phyloP scores from a whole-genome alignment of 257 asterid species.

The Eucommia ulmoides region DNA sequence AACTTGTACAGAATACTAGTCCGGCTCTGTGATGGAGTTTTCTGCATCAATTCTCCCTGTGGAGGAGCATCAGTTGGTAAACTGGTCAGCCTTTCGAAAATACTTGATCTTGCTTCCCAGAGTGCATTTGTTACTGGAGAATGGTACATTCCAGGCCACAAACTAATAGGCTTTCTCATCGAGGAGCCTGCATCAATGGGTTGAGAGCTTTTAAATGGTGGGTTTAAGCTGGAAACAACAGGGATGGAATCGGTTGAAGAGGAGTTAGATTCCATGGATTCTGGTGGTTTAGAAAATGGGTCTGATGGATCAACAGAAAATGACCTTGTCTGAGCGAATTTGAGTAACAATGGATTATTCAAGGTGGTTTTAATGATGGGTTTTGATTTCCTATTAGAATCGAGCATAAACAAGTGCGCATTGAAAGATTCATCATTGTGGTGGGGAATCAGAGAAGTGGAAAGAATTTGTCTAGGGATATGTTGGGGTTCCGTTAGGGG shows the following conservation, averaged over 20 bases:
- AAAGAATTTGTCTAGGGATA: constrained; percentile 1
- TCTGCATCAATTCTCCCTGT: constrained; percentile 34
- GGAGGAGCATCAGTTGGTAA: constrained; percentile 19
- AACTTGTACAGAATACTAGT: constrained; percentile 55
- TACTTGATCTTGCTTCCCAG: constrained; percentile 79
- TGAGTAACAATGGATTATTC: constrained; percentile 4
- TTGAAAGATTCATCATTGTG: constrained; percentile 13
- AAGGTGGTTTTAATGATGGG: constrained; percentile 11
- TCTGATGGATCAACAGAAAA: constrained; percentile 31
- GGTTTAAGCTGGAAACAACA: constrained; percentile 15
- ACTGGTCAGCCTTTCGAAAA: constrained; percentile 33
- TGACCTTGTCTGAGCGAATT: constrained; percentile 19
- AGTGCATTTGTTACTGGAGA: constrained; percentile 88
- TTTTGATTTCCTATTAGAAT: constrained; percentile 7
- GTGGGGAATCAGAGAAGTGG: no score
- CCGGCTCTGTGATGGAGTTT: constrained; percentile 56
- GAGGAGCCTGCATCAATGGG: constrained; percentile 80
- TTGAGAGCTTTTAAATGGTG: constrained; percentile 23
- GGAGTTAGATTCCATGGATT: no score
- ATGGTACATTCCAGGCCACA: no score
- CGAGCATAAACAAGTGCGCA: constrained; percentile 18
- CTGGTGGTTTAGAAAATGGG: no score
- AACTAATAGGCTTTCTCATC: constrained; percentile 72
- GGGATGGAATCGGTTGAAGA: constrained; percentile 10
- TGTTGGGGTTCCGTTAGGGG: constrained; percentile 18